Percentiles rank a stretch among this genome's conserved stretches.
Conservation (phyloP, 371 early-diverging fungal species). For the Zopfochytrium polystomum region DNA sequence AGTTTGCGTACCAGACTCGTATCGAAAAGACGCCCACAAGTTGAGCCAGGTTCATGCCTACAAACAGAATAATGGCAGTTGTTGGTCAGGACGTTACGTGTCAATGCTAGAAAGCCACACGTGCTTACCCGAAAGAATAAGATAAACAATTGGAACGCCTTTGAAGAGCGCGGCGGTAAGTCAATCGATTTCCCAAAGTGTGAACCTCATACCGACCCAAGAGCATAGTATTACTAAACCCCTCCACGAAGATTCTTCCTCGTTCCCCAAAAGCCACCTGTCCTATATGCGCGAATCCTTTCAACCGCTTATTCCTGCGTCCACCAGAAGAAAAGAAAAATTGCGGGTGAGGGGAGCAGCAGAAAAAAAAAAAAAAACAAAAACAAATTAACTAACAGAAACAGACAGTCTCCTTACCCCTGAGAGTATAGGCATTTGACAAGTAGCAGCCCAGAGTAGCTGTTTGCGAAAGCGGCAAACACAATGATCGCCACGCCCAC, state of each 20-base stretch:
- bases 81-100: too few species aligned
- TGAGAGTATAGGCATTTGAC: slow-evolving; percentile 70
- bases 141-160: slow-evolving; percentile 73
- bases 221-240: slow-evolving; percentile 30
- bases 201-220: slow-evolving; percentile 8
- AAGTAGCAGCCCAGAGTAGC: slow-evolving; percentile 66
- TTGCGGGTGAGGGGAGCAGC: background rate
- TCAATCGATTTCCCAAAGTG: background rate
- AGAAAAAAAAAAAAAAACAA: too few species aligned
- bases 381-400: too few species aligned
- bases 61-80: background rate
- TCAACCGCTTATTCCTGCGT: slow-evolving; percentile 15
- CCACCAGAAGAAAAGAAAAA: background rate
- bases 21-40: slow-evolving; percentile 24
- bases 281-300: slow-evolving; percentile 35
- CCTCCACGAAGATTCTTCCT: slow-evolving; percentile 28
- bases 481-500: slow-evolving; percentile 68
- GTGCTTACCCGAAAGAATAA: slow-evolving; percentile 69
- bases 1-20: slow-evolving; percentile 12
- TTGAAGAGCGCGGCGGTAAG: slow-evolving; percentile 30
- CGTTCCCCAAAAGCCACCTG: slow-evolving; percentile 29
- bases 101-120: background rate
- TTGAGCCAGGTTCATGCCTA: slow-evolving; percentile 33
- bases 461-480: slow-evolving; percentile 68
- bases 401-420: slow-evolving; percentile 34